These are phyloP conservation scores for Protomyces gravidus DNA, from an alignment of 1,139 yeast species.

Conservation along the genomic window DNA sequence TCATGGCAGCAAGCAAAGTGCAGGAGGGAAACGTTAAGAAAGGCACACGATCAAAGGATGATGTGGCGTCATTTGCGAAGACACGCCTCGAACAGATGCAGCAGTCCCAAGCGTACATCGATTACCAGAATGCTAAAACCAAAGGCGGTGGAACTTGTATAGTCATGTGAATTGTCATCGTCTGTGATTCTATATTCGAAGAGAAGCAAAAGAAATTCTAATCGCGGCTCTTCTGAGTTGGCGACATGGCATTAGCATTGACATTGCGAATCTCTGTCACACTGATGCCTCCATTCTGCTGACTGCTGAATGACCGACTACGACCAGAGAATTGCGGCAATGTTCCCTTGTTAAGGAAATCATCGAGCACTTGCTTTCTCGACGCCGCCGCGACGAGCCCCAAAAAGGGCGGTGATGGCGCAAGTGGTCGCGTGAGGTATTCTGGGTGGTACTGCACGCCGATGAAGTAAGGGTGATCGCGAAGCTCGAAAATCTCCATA, in stretches of 20 bases:
- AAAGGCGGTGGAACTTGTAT: neutral
- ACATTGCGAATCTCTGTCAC: conserved; percentile 14
- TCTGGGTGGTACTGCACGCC: conserved; percentile 99
- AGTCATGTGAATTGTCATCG: too few species aligned
- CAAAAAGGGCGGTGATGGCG: conserved; percentile 92
- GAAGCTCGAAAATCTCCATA: conserved; percentile 88
- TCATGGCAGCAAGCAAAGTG: conserved; percentile 1
- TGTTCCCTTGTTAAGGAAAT: conserved; percentile 12
- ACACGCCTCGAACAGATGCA: neutral
- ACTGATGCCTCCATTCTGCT: neutral
- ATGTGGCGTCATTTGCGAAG: neutral
- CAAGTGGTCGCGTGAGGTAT: conserved; percentile 89
- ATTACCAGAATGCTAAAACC: neutral
- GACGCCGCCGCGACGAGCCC: conserved; percentile 81
- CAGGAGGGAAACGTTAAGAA: neutral
- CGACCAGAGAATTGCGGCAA: conserved; percentile 24
- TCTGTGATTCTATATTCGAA: too few species aligned
- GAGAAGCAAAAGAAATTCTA: neutral
- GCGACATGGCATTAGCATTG: neutral
- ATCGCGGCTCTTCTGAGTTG: neutral
- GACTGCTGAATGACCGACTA: conserved; percentile 11
- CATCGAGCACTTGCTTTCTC: conserved; percentile 20
- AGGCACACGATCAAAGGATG: neutral
- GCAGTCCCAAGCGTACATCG: neutral
- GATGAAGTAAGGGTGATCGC: conserved; percentile 78